Conservation (phyloP, 2,329 filamentous ascomycete species). For the Diplodia intermedia region DNA sequence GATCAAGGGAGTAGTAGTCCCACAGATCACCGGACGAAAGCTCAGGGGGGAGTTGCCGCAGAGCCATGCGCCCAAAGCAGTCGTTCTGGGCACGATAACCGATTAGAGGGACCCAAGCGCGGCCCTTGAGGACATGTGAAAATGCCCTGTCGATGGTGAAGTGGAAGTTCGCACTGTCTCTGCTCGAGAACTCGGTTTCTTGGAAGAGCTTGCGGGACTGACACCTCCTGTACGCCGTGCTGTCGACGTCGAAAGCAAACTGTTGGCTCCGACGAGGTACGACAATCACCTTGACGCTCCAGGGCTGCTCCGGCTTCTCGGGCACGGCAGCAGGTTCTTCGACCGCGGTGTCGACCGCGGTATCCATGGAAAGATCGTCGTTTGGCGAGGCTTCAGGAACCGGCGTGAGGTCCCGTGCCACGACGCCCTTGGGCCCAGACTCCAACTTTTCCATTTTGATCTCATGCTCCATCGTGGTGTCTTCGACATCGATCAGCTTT, state of each 20-base stretch:
- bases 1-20: conserved; percentile 50
- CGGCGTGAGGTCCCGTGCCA: conserved; percentile 16
- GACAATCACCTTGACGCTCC: conserved; percentile 49
- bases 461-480: conserved; percentile 50
- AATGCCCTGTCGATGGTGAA: conserved; percentile 47
- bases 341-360: conserved; percentile 32
- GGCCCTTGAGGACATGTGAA: conserved; percentile 46
- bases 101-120: conserved; percentile 51
- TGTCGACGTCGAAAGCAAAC: conserved; percentile 49
- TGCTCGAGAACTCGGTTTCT: conserved; percentile 46
- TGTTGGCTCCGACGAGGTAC: conserved; percentile 47
- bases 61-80: conserved; percentile 49
- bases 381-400: conserved; percentile 15
- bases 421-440: conserved; percentile 34
- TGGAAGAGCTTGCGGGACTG: conserved; percentile 50
- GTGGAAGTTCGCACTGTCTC: conserved; percentile 48
- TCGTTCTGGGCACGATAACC: conserved; percentile 49
- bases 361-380: conserved; percentile 31
- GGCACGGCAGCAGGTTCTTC: conserved; percentile 39
- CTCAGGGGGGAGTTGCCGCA: conserved; percentile 45
- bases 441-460: conserved; percentile 48
- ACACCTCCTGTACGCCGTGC: conserved; percentile 48
- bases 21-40: conserved; percentile 46
- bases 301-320: conserved; percentile 46
- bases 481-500: conserved; percentile 48